Base-by-base conservation (phyloP, 1,139 yeast species). In the Suhomyces anneliseae region DNA sequence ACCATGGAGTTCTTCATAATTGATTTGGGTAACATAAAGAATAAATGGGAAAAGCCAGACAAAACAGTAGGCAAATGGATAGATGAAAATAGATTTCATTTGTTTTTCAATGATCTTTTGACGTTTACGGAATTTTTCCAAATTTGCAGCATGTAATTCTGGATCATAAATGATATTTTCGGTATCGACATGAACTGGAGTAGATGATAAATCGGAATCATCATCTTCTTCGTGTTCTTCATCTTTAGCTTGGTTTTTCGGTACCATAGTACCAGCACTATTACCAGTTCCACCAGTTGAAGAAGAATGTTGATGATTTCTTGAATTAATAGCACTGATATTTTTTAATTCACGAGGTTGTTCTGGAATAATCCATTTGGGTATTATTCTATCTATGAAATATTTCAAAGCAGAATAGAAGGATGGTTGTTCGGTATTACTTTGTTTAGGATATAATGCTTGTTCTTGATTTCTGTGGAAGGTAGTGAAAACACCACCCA, bases 41-140 rank as follows among this genome's bases (percentile, higher is more conserved):
- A 85, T 78, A 52, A 89, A 79, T 0, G 97, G 97, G 54, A 88
- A 85, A 12, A 85, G 62, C 96, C 97, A 90, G 42, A 90, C 68
- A 37, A 87, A 72, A 47, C 87, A 74, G 63, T 89, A 90, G 1
- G 96, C 87, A 37, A 86, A 70, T 1, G 97, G 97, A 62, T 90
- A 90, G 37, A 90, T 76, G 64, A 90, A 89, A 43, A 90, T 85
- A 15, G 87, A 76, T 55, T 83, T 83, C 78, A 89, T 83, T 65
- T 90, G 96, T 50, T 84, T 83, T 59, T 85, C 83, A 47, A 90
- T 87, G 54, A 81, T 76, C 35, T 76, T 66, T 54, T 89, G 83
- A 31, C 93, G 74, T 47, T 72, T 68, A 52, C 82, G 76, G 67
- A 86, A 85, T 52, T 74, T 77, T 40, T 74, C 74, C 64, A 84